phyloP scores from a whole-genome alignment of 2,329 filamentous ascomycete genomes.

The Rugonectria rugulosa region DNA sequence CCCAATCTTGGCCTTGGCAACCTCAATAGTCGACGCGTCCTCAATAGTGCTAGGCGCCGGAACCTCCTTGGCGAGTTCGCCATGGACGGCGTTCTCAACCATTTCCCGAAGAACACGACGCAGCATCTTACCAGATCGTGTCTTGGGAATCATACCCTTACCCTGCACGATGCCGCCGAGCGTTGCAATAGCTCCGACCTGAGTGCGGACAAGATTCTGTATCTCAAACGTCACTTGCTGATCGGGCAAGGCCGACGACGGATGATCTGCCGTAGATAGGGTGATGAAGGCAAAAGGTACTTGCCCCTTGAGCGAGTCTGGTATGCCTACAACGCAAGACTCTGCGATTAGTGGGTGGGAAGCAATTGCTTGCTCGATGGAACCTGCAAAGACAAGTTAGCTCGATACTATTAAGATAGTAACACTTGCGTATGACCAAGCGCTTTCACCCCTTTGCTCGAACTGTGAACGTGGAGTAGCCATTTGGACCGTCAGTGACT shows the following conservation, averaged over 20 bases:
- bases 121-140: conserved; percentile 89
- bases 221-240: conserved; percentile 64
- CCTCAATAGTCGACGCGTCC: conserved; percentile 76
- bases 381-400: conserved; percentile 58
- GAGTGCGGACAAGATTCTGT: conserved; percentile 74
- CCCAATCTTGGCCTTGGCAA: conserved; percentile 73
- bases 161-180: conserved; percentile 88
- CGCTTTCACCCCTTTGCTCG: no score
- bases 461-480: no score
- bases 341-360: conserved; percentile 82
- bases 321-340: conserved; percentile 85
- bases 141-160: conserved; percentile 89
- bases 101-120: conserved; percentile 82
- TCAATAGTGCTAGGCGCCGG: conserved; percentile 85
- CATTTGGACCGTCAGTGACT: conserved; percentile 31
- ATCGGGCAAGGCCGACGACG: conserved; percentile 58
- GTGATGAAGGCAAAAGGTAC: conserved; percentile 90
- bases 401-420: no score
- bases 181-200: conserved; percentile 87
- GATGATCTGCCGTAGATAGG: conserved; percentile 56
- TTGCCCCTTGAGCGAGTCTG: conserved; percentile 87
- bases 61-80: conserved; percentile 75
- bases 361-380: conserved; percentile 90
- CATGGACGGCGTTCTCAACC: conserved; percentile 80
- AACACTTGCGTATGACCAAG: no score